Conservation (phyloP, 257 asterid species). For the Nicotiana sylvestris region DNA sequence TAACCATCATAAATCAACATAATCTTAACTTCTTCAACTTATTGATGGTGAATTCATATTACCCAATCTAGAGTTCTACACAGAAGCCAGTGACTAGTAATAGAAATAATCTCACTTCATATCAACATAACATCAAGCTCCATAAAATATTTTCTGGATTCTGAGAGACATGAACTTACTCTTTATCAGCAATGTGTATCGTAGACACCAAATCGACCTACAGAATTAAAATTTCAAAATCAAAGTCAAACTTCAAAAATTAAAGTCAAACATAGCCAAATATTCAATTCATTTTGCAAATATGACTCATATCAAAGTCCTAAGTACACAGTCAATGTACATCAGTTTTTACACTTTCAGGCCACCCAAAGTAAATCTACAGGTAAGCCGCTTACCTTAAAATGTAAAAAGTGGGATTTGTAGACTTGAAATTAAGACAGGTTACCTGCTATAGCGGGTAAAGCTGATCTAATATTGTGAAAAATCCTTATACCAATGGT, state of each 20-base stretch:
- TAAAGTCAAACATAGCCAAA: neutral
- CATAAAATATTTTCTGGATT: neutral
- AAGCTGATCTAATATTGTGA: no score
- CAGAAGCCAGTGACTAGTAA: neutral
- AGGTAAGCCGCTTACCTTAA: no score
- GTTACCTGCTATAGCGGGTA: no score
- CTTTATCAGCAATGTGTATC: conserved; percentile 95
- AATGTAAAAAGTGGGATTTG: no score
- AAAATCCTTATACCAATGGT: no score
- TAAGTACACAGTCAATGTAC: no score
- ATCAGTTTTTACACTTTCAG: no score
- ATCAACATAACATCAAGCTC: neutral
- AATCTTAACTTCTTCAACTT: neutral
- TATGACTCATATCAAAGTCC: neutral
- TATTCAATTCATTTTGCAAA: neutral
- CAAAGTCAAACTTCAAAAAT: neutral
- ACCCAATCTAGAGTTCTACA: neutral
- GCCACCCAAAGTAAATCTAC: no score
- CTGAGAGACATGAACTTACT: conserved; percentile 43
- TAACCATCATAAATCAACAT: neutral
- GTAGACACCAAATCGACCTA: conserved; percentile 98
- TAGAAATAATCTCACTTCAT: neutral
- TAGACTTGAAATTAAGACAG: no score
- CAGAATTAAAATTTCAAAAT: conserved; percentile 10
- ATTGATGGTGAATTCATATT: neutral